Conservation (phyloP, 2,329 filamentous ascomycete species). For the Aureobasidium vineae region DNA sequence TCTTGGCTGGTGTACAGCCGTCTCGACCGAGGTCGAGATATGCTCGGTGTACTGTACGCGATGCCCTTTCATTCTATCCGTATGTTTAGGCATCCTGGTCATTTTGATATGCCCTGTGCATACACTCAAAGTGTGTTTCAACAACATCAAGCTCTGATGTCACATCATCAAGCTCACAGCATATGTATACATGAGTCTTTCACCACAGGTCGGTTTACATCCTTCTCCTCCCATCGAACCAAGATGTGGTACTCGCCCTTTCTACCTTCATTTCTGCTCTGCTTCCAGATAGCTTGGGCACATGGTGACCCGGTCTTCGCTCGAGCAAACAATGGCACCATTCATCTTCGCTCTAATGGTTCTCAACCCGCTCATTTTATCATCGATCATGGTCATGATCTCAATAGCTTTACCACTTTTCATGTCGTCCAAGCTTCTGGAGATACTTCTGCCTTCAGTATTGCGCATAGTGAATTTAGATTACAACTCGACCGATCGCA, state of each 20-base stretch:
- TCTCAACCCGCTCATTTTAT: not conserved
- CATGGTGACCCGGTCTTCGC: not conserved
- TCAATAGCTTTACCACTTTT: not conserved
- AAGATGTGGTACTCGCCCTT: not conserved
- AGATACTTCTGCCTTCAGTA: not conserved
- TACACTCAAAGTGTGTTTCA: not conserved
- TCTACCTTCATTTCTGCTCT: not conserved
- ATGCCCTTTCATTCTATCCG: not conserved
- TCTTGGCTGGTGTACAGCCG: not conserved
- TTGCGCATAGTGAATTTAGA: not conserved
- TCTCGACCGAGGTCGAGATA: not conserved
- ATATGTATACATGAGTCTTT: not conserved
- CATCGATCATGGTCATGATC: not conserved
- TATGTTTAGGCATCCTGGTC: not conserved
- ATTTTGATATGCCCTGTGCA: not conserved
- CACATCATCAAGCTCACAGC: not conserved
- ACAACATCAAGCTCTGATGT: not conserved
- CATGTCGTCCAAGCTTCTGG: not conserved
- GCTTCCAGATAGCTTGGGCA: not conserved
- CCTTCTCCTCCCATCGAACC: not conserved
- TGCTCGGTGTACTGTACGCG: not conserved
- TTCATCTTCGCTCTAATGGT: not conserved
- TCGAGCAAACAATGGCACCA: not conserved
- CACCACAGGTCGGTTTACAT: not conserved
- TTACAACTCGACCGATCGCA: not conserved